Evolutionary conservation across 192 early-diverging fungal species (phyloP).

Genomic region (Entomortierella chlamydospora): DNA sequence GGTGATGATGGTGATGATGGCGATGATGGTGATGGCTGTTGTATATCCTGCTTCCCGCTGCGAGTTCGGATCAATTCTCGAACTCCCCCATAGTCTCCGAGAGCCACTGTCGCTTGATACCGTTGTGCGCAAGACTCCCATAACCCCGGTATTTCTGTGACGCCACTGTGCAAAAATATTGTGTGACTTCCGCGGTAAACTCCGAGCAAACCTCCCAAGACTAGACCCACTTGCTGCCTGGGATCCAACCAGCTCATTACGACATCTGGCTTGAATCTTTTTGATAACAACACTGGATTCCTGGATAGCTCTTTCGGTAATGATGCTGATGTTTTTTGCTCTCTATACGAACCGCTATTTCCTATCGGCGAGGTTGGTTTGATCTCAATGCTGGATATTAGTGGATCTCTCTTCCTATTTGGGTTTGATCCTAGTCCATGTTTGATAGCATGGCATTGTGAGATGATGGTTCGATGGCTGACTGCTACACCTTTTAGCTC

Average conservation of each 20-base stretch:
- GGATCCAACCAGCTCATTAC: constrained; percentile 80
- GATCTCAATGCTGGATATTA: not conserved
- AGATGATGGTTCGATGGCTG: constrained; percentile 76
- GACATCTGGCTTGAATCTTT: constrained; percentile 48
- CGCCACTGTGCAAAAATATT: constrained; percentile 66
- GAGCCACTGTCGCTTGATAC: constrained; percentile 48
- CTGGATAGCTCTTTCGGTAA: constrained; percentile 2
- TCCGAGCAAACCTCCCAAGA: constrained; percentile 70
- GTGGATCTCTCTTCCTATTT: not conserved
- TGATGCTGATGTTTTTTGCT: not conserved
- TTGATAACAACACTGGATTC: not conserved
- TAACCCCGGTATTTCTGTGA: constrained; percentile 67
- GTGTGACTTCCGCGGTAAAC: constrained; percentile 77
- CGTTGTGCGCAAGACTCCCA: constrained; percentile 73
- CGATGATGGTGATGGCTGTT: no score
- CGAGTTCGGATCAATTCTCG: constrained; percentile 8
- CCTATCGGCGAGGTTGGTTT: not conserved
- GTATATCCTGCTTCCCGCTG: not conserved
- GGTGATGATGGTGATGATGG: no score
- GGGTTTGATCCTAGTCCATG: constrained; percentile 15
- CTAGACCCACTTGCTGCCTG: constrained; percentile 82
- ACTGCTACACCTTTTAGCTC: constrained; percentile 86
- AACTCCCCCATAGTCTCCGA: constrained; percentile 39
- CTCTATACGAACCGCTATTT: not conserved
- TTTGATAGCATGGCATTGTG: constrained; percentile 64